phyloP scores from a whole-genome alignment of 2,329 filamentous ascomycete genomes.

The Colletotrichum filicis region DNA sequence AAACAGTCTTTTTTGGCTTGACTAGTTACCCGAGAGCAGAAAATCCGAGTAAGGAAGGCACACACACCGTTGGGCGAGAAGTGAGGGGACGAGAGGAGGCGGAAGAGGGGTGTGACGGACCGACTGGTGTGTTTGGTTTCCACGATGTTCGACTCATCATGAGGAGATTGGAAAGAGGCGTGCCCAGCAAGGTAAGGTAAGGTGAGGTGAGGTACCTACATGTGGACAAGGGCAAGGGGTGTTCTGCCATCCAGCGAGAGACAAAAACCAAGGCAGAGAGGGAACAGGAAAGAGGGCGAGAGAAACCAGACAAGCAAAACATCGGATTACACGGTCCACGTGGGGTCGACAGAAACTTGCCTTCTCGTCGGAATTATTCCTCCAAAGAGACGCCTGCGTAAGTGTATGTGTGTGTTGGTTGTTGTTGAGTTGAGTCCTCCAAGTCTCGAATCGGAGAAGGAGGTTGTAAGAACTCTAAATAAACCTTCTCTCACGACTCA shows the following conservation, averaged over 20 bases:
- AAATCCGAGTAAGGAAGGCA: neutral
- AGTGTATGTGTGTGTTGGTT: neutral
- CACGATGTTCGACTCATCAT: neutral
- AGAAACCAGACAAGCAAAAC: neutral
- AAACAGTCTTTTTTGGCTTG: neutral
- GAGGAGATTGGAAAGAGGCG: neutral
- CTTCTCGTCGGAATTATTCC: neutral
- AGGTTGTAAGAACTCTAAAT: neutral
- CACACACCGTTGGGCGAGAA: neutral
- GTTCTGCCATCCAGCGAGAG: neutral
- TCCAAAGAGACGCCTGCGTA: neutral
- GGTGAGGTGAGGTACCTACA: too few relatives aligned
- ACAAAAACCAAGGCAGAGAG: neutral
- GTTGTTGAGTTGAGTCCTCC: neutral
- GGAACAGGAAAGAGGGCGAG: neutral
- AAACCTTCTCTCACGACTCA: neutral
- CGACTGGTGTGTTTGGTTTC: neutral
- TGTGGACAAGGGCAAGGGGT: neutral
- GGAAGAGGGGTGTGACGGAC: neutral
- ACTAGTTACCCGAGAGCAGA: neutral
- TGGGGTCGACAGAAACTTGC: neutral
- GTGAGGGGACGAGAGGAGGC: neutral
- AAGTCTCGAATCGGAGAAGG: neutral
- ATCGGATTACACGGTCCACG: slow-evolving; percentile 1
- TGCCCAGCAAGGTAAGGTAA: too few relatives aligned